Conservation (phyloP, 2,329 filamentous ascomycete species). For the Venturia effusa region DNA sequence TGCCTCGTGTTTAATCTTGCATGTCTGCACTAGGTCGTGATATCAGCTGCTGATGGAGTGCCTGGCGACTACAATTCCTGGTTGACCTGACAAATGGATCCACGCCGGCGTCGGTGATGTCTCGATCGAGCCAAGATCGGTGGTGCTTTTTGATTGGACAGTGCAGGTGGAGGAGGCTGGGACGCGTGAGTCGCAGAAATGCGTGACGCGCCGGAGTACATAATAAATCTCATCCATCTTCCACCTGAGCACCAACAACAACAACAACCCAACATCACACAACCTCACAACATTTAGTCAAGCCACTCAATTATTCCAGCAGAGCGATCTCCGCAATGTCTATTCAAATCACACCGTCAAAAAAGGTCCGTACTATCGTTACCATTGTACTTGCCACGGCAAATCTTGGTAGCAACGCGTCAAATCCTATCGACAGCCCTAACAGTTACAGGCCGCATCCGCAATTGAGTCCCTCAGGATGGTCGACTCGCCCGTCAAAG, state of each 20-base stretch:
- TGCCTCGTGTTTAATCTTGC: too few relatives aligned
- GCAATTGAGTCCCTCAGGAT: constrained; percentile 85
- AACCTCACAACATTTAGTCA: neutral
- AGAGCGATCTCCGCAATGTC: constrained; percentile 49
- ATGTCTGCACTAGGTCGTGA: too few relatives aligned
- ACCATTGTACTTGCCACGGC: constrained; percentile 25
- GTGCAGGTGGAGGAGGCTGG: neutral
- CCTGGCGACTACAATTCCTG: too few relatives aligned
- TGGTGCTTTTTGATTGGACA: neutral
- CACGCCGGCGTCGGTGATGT: too few relatives aligned
- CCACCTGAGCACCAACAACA: neutral
- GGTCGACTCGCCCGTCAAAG: constrained; percentile 78
- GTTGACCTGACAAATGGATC: neutral
- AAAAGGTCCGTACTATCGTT: constrained; percentile 46
- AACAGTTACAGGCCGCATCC: constrained; percentile 58
- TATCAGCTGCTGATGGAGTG: too few relatives aligned
- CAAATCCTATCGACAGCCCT: constrained; percentile 30
- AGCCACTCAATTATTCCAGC: neutral
- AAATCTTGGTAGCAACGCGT: constrained; percentile 24
- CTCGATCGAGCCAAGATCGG: neutral
- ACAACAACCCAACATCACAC: neutral
- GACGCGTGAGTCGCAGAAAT: neutral
- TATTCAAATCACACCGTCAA: constrained; percentile 62
- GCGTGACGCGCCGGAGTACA: neutral
- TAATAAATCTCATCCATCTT: neutral